A percentile compares a stretch with the other conserved stretches of the same genome.
phyloP scores from a whole-genome alignment of 768 basidiomycete species.

The Macrolepiota albuminosa region DNA sequence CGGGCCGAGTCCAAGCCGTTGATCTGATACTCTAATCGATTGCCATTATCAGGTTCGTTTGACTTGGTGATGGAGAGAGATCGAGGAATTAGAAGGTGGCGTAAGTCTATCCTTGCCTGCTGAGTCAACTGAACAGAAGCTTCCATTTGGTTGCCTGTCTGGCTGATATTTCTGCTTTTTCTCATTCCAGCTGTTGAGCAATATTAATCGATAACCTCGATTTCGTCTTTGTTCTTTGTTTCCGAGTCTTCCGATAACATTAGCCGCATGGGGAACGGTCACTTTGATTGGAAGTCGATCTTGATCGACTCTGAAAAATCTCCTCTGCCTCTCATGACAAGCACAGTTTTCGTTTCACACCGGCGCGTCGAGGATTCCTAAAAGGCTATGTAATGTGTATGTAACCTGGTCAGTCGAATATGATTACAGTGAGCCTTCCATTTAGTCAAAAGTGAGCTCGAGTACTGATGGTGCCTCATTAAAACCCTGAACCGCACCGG shows the following conservation, averaged over 20 bases:
- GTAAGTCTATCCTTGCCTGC: neutral
- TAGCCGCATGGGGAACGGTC: slow-evolving; percentile 1
- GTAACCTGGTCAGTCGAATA: neutral
- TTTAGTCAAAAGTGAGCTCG: neutral
- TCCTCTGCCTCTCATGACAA: neutral
- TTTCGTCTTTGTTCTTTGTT: neutral
- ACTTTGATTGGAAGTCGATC: neutral
- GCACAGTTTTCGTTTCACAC: neutral
- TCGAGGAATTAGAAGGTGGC: neutral
- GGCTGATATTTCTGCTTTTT: neutral
- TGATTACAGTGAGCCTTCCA: neutral
- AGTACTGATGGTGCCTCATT: neutral
- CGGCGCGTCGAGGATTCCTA: neutral
- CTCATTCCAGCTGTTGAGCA: neutral
- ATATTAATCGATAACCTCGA: neutral
- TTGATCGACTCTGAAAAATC: neutral
- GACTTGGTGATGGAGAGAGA: too few relatives aligned
- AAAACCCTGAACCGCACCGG: neutral
- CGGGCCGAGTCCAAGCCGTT: neutral
- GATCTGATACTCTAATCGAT: neutral
- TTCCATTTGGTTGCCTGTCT: neutral
- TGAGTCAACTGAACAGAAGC: neutral
- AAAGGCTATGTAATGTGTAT: neutral
- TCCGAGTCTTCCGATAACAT: neutral
- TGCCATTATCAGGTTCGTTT: neutral